Conservation (phyloP, 805 yeast species). For the Monosporozyma yasuniensis region DNA sequence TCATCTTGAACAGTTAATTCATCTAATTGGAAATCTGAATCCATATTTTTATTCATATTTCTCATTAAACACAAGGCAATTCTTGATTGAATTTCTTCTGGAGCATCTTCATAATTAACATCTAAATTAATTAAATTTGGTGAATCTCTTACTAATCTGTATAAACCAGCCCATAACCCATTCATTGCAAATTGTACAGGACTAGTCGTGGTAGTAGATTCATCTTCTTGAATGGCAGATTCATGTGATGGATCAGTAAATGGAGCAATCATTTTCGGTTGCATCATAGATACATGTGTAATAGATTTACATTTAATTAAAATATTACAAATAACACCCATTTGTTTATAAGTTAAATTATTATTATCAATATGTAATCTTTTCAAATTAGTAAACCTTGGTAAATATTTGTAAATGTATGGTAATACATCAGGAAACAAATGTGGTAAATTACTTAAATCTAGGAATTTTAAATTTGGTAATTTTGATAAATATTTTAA, state of each 20-base stretch:
- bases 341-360: conserved; percentile 45
- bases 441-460: conserved; percentile 58
- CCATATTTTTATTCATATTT: conserved; percentile 61
- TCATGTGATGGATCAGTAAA: background rate
- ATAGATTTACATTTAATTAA: conserved; percentile 62
- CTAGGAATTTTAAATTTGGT: conserved; percentile 59
- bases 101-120: conserved; percentile 52
- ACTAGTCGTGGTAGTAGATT: background rate
- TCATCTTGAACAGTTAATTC: conserved; percentile 41
- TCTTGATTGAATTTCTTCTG: conserved; percentile 54
- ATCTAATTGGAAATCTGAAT: conserved; percentile 25
- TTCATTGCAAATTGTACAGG: conserved; percentile 35
- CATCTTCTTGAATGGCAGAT: background rate
- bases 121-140: conserved; percentile 57
- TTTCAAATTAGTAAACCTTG: conserved; percentile 52
- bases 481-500: conserved; percentile 44
- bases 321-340: conserved; percentile 56
- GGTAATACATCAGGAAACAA: conserved; percentile 56
- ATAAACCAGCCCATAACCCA: conserved; percentile 53
- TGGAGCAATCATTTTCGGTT: conserved; percentile 28
- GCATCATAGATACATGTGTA: conserved; percentile 59
- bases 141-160: conserved; percentile 58
- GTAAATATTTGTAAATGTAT: conserved; percentile 53
- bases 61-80: conserved; percentile 75
- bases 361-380: conserved; percentile 67